Percentiles rank a stretch among this genome's conserved stretches.
phyloP scores from a whole-genome alignment of 192 early-diverging fungal genomes.

The Piromyces finnis region DNA sequence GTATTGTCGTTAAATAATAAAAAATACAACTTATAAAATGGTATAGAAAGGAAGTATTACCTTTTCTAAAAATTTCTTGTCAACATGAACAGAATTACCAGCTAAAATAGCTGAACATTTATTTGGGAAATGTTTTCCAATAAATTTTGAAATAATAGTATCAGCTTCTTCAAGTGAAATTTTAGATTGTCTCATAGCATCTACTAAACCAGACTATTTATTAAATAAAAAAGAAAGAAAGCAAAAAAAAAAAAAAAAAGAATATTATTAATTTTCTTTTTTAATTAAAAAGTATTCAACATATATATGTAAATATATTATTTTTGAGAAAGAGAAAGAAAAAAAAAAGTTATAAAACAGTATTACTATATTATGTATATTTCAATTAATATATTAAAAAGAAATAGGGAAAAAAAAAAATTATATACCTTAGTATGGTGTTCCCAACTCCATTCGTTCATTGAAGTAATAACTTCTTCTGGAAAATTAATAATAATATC shows the following conservation, averaged over 20 bases:
- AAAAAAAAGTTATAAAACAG: no score
- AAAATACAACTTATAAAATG: no score
- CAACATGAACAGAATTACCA: slow-evolving; percentile 86
- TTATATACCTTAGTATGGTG: slow-evolving; percentile 58
- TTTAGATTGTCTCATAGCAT: slow-evolving; percentile 45
- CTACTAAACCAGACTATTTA: slow-evolving; percentile 62
- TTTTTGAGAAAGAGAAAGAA: no score
- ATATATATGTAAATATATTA: no score
- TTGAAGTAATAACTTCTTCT: slow-evolving; percentile 55
- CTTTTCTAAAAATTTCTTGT: slow-evolving; percentile 62
- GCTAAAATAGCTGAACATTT: slow-evolving; percentile 51
- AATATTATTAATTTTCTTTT: no score
- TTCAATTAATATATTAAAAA: no score
- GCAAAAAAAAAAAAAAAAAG: background rate
- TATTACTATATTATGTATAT: no score
- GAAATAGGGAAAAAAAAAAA: no score
- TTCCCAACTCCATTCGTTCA: slow-evolving; percentile 81
- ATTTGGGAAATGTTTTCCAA: slow-evolving; percentile 47
- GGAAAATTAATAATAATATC: slow-evolving; percentile 57
- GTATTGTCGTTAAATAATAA: no score
- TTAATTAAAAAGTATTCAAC: no score
- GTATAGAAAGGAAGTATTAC: no score
- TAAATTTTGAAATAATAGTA: slow-evolving; percentile 46
- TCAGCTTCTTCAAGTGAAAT: slow-evolving; percentile 53
- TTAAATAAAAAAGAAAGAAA: background rate